These are phyloP conservation scores for Pythium periplocum DNA, from an alignment of 352 stramenopile species.

Conservation along the genomic window DNA sequence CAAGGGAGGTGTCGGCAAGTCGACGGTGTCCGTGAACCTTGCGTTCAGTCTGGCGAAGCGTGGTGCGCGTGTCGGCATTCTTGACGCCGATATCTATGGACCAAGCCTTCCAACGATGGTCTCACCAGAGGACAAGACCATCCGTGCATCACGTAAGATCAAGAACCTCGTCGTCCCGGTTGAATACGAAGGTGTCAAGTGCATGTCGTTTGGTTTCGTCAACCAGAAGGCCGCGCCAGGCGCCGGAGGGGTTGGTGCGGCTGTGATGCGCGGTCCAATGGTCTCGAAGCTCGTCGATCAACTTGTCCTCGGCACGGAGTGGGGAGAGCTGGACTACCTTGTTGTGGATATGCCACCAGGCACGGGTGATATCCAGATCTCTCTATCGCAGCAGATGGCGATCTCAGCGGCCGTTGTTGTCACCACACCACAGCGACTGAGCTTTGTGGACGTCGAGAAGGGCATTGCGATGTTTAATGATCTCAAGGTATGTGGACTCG, in stretches of 20 bases:
- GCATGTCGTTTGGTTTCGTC: constrained; percentile 92
- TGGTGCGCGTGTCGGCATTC: constrained; percentile 94
- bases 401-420: constrained; percentile 98
- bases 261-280: constrained; percentile 97
- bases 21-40: constrained; percentile 98
- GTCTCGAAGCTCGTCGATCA: constrained; percentile 97
- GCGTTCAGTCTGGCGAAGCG: constrained; percentile 91
- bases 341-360: constrained; percentile 98
- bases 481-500: constrained; percentile 69
- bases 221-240: constrained; percentile 80
- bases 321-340: constrained; percentile 99
- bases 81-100: constrained; percentile 99
- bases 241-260: constrained; percentile 74
- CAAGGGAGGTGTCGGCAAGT: constrained; percentile 99
- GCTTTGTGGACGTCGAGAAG: constrained; percentile 98
- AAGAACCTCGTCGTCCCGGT: constrained; percentile 81
- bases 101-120: constrained; percentile 97
- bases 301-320: constrained; percentile 94
- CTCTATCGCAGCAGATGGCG: constrained; percentile 95
- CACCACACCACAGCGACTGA: constrained; percentile 97
- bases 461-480: constrained; percentile 98
- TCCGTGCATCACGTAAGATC: constrained; percentile 61
- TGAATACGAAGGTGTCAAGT: constrained; percentile 85
- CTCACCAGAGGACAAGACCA: constrained; percentile 54
- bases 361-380: constrained; percentile 99